Base-by-base conservation (phyloP, 352 stramenopile species). In the Phytopythium chamaehyphon region DNA sequence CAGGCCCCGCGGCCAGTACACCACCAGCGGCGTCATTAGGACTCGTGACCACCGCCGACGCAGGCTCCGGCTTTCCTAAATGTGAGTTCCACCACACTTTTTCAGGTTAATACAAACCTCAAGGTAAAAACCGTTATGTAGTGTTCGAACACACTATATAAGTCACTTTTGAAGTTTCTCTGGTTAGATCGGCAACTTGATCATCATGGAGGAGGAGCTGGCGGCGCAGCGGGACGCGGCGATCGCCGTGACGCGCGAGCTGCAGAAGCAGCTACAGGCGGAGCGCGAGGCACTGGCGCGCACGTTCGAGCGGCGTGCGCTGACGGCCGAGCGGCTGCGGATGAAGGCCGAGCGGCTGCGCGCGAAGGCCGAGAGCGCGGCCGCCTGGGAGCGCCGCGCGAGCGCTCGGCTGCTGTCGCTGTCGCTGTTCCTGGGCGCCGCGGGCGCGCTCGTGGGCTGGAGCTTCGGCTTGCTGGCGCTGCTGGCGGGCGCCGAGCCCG, bases 181-280 rank as follows among this genome's bases (percentile, higher is more conserved):
- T 14, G 4, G n/a, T 14, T 21, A 22, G 39, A 40, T 51, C 45
- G 35, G 45, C 26, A n/a, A n/a, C n/a, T n/a, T n/a, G n/a, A n/a
- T n/a, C n/a, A 21, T 54, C 26, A 81, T 90, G 79, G 79, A 90
- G 47, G 76, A 86, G 49, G 79, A 90, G 60, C 61, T 90, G 21
- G 70, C 78, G 24, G 79, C 79, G 36, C 79, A 90, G 73, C 76
- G 79, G 35, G 79, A 90, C 42, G 79, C 79, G 21, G 79, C 79
- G 31, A 84, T 90, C 52, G 79, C 79, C 45, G 79, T 90, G 47
- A 83, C 73, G 18, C 83, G 83, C 54, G 79, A 90, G 66, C 65
- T 90, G 21, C 79, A 88, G 62, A 64, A 70, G 14, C 72, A 90
- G 54, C 51, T 86, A 54, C 67, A 86, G 47, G 64, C 45, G 8